Conservation (phyloP, 2,329 filamentous ascomycete species). For the Parasarocladium wereldwijsianum region DNA sequence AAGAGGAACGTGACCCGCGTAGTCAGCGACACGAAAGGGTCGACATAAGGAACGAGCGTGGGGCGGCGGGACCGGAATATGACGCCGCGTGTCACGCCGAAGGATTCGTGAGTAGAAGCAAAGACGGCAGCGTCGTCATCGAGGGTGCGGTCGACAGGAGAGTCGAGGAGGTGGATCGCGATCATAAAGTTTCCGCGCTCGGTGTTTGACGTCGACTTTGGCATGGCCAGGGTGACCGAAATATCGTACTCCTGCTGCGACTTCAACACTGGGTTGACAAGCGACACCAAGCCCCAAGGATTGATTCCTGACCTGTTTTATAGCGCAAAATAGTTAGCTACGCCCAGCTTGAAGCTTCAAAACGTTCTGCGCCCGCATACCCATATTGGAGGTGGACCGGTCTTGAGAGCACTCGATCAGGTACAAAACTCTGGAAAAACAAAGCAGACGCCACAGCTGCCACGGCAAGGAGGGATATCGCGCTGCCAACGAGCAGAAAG, state of each 20-base stretch:
- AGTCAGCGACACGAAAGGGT: conserved; percentile 49
- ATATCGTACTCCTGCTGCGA: conserved; percentile 76
- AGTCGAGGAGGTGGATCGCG: conserved; percentile 52
- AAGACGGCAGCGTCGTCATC: conserved; percentile 14
- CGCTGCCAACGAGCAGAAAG: conserved; percentile 26
- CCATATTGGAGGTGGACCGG: conserved; percentile 45
- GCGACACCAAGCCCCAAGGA: conserved; percentile 34
- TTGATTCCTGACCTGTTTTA: conserved; percentile 28
- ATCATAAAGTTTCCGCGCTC: conserved; percentile 91
- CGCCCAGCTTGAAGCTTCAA: too few relatives aligned
- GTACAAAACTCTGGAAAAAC: conserved; percentile 42
- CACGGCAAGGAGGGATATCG: conserved; percentile 28
- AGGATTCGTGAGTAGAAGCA: conserved; percentile 13
- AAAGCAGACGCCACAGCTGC: conserved; percentile 33
- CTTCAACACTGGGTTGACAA: conserved; percentile 39
- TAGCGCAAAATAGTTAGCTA: background rate
- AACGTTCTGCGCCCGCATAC: conserved; percentile 26
- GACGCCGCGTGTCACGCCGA: conserved; percentile 14
- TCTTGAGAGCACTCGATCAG: conserved; percentile 34
- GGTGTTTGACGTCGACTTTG: conserved; percentile 62
- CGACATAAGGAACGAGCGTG: conserved; percentile 66
- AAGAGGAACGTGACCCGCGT: conserved; percentile 48
- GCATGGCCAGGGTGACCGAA: conserved; percentile 57
- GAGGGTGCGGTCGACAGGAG: conserved; percentile 14
- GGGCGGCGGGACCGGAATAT: conserved; percentile 56